Conservation (phyloP, 805 yeast genomes). For the Zygotorulaspora florentina region DNA sequence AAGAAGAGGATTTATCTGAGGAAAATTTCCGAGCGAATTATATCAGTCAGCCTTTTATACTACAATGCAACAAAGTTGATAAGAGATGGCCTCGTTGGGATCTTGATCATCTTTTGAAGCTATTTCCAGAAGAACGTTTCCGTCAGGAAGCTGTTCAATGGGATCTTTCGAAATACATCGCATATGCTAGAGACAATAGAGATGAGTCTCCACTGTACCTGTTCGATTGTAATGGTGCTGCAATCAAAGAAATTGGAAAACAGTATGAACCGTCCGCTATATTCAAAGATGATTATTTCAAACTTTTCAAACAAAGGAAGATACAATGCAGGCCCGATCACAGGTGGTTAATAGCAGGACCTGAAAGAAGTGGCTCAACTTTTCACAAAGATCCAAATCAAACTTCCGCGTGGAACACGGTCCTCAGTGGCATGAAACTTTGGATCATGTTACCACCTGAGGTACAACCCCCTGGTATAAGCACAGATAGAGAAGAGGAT, state of each 20-base stretch:
- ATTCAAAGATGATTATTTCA: constrained; percentile 59
- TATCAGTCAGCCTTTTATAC: constrained; percentile 61
- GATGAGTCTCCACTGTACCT: constrained; percentile 86
- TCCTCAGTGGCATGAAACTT: constrained; percentile 66
- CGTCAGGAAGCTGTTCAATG: constrained; percentile 85
- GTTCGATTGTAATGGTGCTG: constrained; percentile 75
- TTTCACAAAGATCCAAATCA: constrained; percentile 92
- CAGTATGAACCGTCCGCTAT: constrained; percentile 53
- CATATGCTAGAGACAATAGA: constrained; percentile 54
- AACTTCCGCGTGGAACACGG: constrained; percentile 88
- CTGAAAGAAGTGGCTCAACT: constrained; percentile 76
- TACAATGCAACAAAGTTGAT: constrained; percentile 31
- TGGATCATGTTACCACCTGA: constrained; percentile 89
- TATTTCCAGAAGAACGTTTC: constrained; percentile 61
- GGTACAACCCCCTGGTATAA: constrained; percentile 79
- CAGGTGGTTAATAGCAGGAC: constrained; percentile 89
- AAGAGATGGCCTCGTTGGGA: constrained; percentile 67
- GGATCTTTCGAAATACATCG: constrained; percentile 57
- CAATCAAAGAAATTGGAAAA: constrained; percentile 52
- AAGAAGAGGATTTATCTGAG: constrained; percentile 41
- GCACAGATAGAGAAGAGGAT: constrained; percentile 68
- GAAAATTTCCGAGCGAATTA: constrained; percentile 45
- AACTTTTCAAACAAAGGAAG: constrained; percentile 39
- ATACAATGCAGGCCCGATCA: constrained; percentile 73
- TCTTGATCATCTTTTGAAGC: constrained; percentile 41